Conservation (phyloP, 2,329 filamentous ascomycete species). For the Dothiorella sarmentorum region DNA sequence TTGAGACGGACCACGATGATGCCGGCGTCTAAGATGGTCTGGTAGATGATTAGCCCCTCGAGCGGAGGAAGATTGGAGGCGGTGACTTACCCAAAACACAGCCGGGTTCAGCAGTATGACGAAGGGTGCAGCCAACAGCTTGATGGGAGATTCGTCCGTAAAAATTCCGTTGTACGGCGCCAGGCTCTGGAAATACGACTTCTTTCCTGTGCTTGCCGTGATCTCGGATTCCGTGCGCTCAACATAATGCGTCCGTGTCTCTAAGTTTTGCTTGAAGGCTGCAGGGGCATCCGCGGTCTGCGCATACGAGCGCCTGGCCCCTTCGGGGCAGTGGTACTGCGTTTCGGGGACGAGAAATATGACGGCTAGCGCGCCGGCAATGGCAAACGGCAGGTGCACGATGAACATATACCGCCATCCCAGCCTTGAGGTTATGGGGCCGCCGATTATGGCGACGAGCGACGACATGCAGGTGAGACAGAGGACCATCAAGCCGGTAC, state of each 20-base stretch:
- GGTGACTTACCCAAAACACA: conserved; percentile 22
- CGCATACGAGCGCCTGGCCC: not conserved
- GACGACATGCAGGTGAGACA: conserved; percentile 31
- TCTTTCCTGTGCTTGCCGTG: conserved; percentile 5
- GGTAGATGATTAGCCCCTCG: not conserved
- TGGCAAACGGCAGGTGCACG: conserved; percentile 30
- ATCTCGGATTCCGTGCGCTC: not conserved
- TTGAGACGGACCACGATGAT: not conserved
- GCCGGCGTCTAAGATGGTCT: conserved; percentile 2
- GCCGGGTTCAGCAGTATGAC: conserved; percentile 26
- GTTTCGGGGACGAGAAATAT: conserved; percentile 32
- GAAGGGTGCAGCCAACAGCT: conserved; percentile 24
- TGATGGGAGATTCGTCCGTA: conserved; percentile 20
- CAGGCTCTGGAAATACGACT: conserved; percentile 22
- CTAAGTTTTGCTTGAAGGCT: not conserved
- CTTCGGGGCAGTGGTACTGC: conserved; percentile 21
- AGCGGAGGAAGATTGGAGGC: not conserved
- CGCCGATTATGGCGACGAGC: conserved; percentile 30
- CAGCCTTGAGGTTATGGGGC: conserved; percentile 27
- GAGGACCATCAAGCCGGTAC: conserved; percentile 31
- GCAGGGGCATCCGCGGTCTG: not conserved
- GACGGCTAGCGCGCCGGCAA: conserved; percentile 25
- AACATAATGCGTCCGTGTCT: not conserved
- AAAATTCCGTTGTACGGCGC: conserved; percentile 22
- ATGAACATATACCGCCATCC: conserved; percentile 32